Percentiles rank a stretch among this genome's conserved stretches.
phyloP scores from a whole-genome alignment of 1,284 basidiomycete species.

The Apiotrichum veenhuisii region DNA sequence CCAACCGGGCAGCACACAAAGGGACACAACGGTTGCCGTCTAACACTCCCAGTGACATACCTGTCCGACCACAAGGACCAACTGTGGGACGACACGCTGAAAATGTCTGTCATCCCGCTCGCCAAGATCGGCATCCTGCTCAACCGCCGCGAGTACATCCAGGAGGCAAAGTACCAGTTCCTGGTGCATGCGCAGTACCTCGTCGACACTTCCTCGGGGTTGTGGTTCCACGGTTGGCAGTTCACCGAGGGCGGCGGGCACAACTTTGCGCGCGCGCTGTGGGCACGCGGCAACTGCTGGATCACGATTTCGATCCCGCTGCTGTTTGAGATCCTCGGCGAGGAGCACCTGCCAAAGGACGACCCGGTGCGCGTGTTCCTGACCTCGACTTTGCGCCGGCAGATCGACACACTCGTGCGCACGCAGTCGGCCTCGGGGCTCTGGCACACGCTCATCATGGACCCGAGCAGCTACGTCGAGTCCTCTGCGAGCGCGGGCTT shows the following conservation, averaged over 20 bases:
- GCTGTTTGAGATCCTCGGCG: constrained; percentile 57
- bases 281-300: constrained; percentile 66
- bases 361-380: constrained; percentile 56
- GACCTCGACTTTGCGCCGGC: constrained; percentile 54
- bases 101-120: constrained; percentile 59
- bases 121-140: constrained; percentile 60
- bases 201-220: constrained; percentile 29
- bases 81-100: constrained; percentile 65
- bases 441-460: constrained; percentile 63
- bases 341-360: constrained; percentile 39
- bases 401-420: constrained; percentile 58
- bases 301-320: constrained; percentile 62
- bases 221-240: constrained; percentile 50
- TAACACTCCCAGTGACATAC: constrained; percentile 55
- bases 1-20: constrained; percentile 39
- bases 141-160: constrained; percentile 55
- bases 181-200: constrained; percentile 35
- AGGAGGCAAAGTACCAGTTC: constrained; percentile 51
- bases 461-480: constrained; percentile 59
- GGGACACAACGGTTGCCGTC: no score
- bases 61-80: constrained; percentile 57
- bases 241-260: constrained; percentile 29
- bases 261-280: constrained; percentile 57
- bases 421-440: constrained; percentile 58
- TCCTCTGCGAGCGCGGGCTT: constrained; percentile 61